These are phyloP conservation scores for Lithohypha guttulata DNA, from an alignment of 2,329 filamentous ascomycete genomes.

Conservation along the genomic window DNA sequence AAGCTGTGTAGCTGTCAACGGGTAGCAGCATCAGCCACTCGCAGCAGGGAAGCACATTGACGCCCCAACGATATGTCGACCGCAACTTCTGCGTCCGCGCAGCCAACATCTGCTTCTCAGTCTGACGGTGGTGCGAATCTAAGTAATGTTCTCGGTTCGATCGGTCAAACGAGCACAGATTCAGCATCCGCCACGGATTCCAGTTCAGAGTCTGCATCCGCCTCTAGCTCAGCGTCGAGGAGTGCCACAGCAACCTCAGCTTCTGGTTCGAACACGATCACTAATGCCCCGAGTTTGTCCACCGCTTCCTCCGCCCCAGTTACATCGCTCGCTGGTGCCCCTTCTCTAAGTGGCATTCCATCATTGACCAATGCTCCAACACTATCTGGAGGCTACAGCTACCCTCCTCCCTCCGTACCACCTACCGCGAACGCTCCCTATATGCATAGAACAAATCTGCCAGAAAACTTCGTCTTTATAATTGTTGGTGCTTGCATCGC, in stretches of 20 bases:
- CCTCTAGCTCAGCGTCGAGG: constrained; percentile 17
- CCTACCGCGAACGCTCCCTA: constrained; percentile 77
- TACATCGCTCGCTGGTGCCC: background rate
- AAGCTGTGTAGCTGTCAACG: constrained; percentile 2
- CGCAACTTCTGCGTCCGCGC: background rate
- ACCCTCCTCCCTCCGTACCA: constrained; percentile 66
- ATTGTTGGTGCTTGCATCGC: constrained; percentile 81
- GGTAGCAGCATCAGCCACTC: constrained; percentile 8
- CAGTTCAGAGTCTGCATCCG: constrained; percentile 6
- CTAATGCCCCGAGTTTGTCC: background rate
- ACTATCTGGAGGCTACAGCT: constrained; percentile 47
- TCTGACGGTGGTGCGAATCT: constrained; percentile 2
- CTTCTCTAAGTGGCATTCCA: constrained; percentile 6
- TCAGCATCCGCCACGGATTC: constrained; percentile 7
- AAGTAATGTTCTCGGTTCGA: constrained; percentile 8
- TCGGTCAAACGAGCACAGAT: constrained; percentile 1
- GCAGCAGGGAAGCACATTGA: no score
- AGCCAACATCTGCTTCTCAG: constrained; percentile 1
- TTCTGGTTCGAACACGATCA: background rate
- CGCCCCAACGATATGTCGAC: background rate
- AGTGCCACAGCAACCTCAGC: constrained; percentile 1
- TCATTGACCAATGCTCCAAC: constrained; percentile 36
- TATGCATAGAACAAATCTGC: constrained; percentile 75
- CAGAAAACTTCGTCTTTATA: constrained; percentile 94
- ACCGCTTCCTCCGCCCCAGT: constrained; percentile 3